Evolutionary conservation across 1,284 basidiomycete genomes (phyloP).

Genomic region (Sanghuangporus sanghuang): DNA sequence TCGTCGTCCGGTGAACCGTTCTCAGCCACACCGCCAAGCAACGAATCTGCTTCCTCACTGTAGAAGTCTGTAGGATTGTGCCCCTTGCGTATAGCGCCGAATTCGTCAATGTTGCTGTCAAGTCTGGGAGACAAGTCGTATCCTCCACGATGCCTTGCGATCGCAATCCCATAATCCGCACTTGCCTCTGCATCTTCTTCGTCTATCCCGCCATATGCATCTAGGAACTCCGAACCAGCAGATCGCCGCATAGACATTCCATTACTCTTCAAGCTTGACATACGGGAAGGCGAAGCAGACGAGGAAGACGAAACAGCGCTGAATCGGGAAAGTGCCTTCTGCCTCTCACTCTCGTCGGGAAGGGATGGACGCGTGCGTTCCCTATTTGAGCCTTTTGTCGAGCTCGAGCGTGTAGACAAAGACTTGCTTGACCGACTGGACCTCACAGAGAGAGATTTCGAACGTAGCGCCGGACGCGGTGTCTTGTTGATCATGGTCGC

Average conservation of each 20-base stretch:
- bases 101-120: constrained; percentile 3
- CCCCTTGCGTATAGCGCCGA: neutral
- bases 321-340: neutral
- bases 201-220: constrained; percentile 15
- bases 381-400: neutral
- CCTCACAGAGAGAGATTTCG: neutral
- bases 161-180: constrained; percentile 14
- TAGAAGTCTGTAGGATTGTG: neutral
- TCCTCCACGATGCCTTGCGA: constrained; percentile 15
- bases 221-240: neutral
- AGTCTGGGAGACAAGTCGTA: constrained; percentile 10
- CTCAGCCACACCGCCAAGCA: constrained; percentile 21
- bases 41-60: neutral
- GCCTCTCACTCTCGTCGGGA: constrained; percentile 6
- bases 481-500: constrained; percentile 11
- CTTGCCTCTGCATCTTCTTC: constrained; percentile 9
- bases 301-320: neutral
- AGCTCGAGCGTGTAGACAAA: constrained; percentile 3
- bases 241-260: neutral
- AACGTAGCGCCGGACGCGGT: constrained; percentile 2
- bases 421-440: neutral
- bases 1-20: constrained; percentile 27
- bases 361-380: neutral
- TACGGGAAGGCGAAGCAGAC: neutral
- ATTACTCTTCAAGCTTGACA: neutral